phyloP scores from a whole-genome alignment of 2,329 filamentous ascomycete species.

The Fusarium tjaetaba region DNA sequence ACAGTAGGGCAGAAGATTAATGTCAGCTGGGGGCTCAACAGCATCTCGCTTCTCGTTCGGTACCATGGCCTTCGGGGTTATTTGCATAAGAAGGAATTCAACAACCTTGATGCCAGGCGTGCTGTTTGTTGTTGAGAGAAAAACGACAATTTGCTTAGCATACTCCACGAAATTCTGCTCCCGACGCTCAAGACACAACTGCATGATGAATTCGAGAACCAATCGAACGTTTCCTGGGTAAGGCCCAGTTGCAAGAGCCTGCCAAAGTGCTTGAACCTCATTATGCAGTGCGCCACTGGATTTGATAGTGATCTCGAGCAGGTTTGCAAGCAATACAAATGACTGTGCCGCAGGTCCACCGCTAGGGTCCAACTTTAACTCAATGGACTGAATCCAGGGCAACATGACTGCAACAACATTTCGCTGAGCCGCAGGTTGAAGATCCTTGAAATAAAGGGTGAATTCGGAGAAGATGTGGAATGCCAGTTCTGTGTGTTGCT shows the following conservation, averaged over 20 bases:
- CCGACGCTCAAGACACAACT: constrained; percentile 87
- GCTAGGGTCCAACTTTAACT: constrained; percentile 90
- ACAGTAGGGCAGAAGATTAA: constrained; percentile 82
- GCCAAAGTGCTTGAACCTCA: constrained; percentile 97
- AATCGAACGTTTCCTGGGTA: constrained; percentile 94
- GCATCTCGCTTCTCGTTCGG: constrained; percentile 82
- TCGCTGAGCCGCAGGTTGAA: constrained; percentile 83
- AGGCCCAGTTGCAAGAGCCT: constrained; percentile 91
- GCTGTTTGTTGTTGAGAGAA: constrained; percentile 82
- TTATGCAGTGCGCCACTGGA: constrained; percentile 90
- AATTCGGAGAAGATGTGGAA: constrained; percentile 98
- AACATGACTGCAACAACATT: constrained; percentile 95
- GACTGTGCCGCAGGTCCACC: constrained; percentile 90
- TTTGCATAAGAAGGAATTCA: constrained; percentile 90
- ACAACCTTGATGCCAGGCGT: constrained; percentile 87
- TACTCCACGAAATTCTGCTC: constrained; percentile 99
- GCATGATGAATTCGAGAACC: constrained; percentile 96
- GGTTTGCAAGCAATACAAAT: constrained; percentile 92
- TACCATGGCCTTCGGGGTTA: constrained; percentile 96
- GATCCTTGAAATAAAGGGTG: constrained; percentile 88
- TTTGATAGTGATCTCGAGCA: constrained; percentile 96
- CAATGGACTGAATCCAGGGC: constrained; percentile 95
- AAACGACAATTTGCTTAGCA: constrained; percentile 97
- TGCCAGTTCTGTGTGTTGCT: constrained; percentile 87
- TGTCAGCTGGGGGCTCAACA: constrained; percentile 76